Base-by-base conservation (phyloP, 1,139 yeast genomes). In the Kodamaea ohmeri region DNA sequence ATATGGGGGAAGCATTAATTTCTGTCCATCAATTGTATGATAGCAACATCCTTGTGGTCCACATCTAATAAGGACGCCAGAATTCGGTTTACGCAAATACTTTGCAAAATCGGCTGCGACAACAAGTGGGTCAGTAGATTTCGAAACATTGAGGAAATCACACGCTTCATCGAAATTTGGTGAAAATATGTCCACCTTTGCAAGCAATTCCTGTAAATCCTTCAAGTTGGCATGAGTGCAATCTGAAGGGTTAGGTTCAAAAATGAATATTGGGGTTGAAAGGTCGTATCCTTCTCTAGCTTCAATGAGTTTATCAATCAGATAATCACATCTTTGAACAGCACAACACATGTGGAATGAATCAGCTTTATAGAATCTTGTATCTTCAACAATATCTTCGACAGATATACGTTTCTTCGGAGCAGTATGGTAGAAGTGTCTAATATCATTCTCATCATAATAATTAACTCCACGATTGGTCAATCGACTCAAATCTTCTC, bases 151-250 rank as follows among this genome's bases (percentile, higher is more conserved):
- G 32, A 80, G 68, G 33, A 80, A 71, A 25, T 71, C 58, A 1
- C 88, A 83, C 0, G 90, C 90, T 56, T 90, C 97, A 33, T 83
- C 80, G 11, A 86, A 77, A 56, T 90, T 90, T 0, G 97, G 97
- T 0, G 95, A 77, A 29, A 89, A 68, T 0, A 89, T 67, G 38
- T 79, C 78, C 2, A 86, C 69, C 8, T 63, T 48, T 11, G 67
- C 61, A 19, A 86, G 56, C 3, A 79, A 62, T 4, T 51, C 41
- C 6, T 42, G 39, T 39, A 85, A 69, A 1, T 55, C 56, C 0
- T 53, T 53, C 29, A 73, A 63, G 42, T 77, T 71, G 29, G 69
- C 78, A 1, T 76, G 69, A 0, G 58, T 58, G 53, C 96, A 87
- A 17, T 75, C 76, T 40, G 80, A 84, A 0, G 97, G 97, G 7